Conservation (phyloP, 2,329 filamentous ascomycete species). For the Fusarium veterinarium region DNA sequence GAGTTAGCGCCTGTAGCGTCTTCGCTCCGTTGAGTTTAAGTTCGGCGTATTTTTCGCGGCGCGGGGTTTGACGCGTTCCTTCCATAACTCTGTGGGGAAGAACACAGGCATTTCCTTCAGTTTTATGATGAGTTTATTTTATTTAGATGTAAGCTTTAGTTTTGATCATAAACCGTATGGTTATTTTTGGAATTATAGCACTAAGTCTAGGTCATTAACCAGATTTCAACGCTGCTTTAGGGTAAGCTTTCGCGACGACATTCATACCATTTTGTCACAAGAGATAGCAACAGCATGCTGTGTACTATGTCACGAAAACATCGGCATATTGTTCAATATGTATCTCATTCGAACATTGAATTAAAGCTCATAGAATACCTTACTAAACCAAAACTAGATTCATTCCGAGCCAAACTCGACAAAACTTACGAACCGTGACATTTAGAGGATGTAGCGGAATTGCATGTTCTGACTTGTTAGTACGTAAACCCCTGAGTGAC, state of each 20-base stretch:
- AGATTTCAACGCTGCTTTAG: not conserved
- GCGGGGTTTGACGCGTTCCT: not conserved
- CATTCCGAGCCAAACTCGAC: not conserved
- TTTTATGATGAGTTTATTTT: not conserved
- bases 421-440: accelerated
- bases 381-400: not conserved
- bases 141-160: accelerated
- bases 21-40: too few species aligned
- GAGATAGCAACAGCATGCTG: not conserved
- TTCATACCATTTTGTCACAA: too few species aligned
- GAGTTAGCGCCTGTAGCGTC: not conserved
- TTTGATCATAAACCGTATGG: accelerated
- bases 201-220: not conserved
- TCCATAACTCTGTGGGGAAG: too few species aligned
- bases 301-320: accelerated
- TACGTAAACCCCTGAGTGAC: accelerated
- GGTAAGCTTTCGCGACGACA: not conserved
- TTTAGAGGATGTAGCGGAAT: constrained; percentile 33
- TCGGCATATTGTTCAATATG: accelerated
- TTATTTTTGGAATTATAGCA: accelerated
- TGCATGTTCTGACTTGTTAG: constrained; percentile 29
- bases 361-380: not conserved
- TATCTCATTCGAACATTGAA: not conserved
- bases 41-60: not conserved
- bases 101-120: accelerated